Evolutionary conservation across 1,139 yeast genomes (phyloP).

Genomic region (Arxiozyma slooffiae): DNA sequence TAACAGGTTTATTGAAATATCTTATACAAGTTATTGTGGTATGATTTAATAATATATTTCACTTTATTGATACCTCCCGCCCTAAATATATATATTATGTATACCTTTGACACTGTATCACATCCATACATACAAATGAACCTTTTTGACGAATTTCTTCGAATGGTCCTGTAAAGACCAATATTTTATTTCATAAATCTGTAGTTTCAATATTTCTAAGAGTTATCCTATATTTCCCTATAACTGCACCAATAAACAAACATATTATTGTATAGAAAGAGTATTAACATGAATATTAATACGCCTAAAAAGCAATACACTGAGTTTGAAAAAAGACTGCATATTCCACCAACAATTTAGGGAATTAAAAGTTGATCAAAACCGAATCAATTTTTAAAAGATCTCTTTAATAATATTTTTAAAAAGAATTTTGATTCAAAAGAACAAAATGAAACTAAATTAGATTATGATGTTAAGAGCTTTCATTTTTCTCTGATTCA

Average conservation of each 20-base stretch:
- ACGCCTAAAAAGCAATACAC: constrained; percentile 13
- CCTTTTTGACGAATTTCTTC: neutral
- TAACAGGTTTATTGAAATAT: neutral
- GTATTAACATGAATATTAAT: constrained; percentile 5
- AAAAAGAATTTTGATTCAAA: constrained; percentile 13
- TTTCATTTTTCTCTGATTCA: neutral
- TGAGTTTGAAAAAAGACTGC: constrained; percentile 18
- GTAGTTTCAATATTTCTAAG: too few species aligned
- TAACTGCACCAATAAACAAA: neutral
- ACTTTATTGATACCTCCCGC: neutral
- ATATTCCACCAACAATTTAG: constrained; percentile 28
- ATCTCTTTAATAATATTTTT: constrained; percentile 22
- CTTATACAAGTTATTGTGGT: neutral
- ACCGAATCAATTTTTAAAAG: constrained; percentile 19
- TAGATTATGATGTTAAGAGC: neutral
- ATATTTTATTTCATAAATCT: too few species aligned
- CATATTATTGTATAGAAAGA: neutral
- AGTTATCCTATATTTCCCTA: neutral
- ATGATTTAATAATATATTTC: too few species aligned
- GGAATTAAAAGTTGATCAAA: constrained; percentile 12
- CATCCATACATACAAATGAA: neutral
- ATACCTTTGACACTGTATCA: neutral
- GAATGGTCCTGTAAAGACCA: neutral
- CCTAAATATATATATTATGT: neutral
- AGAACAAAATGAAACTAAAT: neutral